Percentiles rank a stretch among this genome's conserved stretches.
Evolutionary conservation across 768 basidiomycete genomes (phyloP).

Genomic region (Mycena venus): DNA sequence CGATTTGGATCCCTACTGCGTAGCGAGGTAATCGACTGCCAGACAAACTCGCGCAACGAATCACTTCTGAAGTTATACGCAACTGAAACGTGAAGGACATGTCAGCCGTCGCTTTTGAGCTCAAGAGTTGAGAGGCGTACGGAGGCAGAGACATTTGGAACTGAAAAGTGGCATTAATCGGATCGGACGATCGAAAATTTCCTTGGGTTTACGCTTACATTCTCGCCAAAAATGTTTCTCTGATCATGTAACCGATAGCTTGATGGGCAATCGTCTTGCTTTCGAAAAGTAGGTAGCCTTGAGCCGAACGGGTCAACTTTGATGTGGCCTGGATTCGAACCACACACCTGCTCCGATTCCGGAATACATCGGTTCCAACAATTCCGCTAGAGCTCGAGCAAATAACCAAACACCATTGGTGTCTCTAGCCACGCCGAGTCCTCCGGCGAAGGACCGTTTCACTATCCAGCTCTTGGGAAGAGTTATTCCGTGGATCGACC

Average conservation of each 20-base stretch:
- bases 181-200: not conserved
- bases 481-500: constrained; percentile 58
- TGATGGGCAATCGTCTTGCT: constrained; percentile 30
- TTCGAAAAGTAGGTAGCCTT: constrained; percentile 47
- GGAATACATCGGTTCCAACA: constrained; percentile 38
- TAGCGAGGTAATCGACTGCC: constrained; percentile 12
- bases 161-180: constrained; percentile 51
- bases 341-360: constrained; percentile 41
- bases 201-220: constrained; percentile 51
- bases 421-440: not conserved
- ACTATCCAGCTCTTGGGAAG: constrained; percentile 70
- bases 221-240: constrained; percentile 57
- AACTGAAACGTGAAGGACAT: not conserved
- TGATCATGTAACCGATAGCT: constrained; percentile 32
- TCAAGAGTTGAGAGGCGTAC: not conserved
- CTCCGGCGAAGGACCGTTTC: constrained; percentile 32
- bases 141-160: constrained; percentile 61
- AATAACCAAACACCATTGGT: constrained; percentile 30
- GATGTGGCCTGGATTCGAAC: not conserved
- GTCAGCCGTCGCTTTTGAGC: not conserved
- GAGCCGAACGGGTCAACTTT: not conserved
- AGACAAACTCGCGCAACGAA: not conserved
- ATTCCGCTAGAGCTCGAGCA: constrained; percentile 34
- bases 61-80: constrained; percentile 15
- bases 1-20: constrained; percentile 9